Percentiles rank a stretch among this genome's conserved stretches.
Evolutionary conservation across 331 rosid genomes (phyloP).

Genomic region (Malus hybrid): DNA sequence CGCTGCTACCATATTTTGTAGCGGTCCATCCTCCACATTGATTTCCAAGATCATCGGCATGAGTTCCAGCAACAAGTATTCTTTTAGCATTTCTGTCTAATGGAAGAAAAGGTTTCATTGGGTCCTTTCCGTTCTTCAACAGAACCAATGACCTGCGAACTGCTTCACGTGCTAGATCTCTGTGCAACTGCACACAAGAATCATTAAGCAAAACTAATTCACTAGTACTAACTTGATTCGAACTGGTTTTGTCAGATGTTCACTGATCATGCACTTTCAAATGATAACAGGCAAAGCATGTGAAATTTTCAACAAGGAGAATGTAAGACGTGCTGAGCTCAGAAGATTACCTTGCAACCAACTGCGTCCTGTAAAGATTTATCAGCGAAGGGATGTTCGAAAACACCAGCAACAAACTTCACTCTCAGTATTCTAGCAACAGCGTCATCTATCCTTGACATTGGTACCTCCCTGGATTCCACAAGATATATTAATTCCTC

Average conservation of each 20-base stretch:
- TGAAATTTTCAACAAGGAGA: not conserved
- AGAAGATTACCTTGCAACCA: constrained; percentile 54
- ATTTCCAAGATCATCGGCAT: constrained; percentile 60
- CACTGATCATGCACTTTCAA: not conserved
- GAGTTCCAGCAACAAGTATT: constrained; percentile 63
- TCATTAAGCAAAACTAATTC: not conserved
- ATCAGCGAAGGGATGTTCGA: constrained; percentile 59
- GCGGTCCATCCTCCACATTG: constrained; percentile 87
- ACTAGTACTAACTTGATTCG: not conserved
- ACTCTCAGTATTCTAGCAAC: constrained; percentile 73
- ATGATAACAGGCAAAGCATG: not conserved
- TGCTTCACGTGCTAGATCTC: constrained; percentile 76
- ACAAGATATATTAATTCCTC: constrained; percentile 40
- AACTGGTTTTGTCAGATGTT: too few species aligned
- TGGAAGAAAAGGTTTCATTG: constrained; percentile 53
- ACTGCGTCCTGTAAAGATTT: constrained; percentile 47
- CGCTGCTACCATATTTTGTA: constrained; percentile 45
- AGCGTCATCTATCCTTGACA: constrained; percentile 65
- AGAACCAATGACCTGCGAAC: constrained; percentile 73
- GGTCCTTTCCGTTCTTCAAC: constrained; percentile 60
- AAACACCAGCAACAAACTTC: constrained; percentile 65
- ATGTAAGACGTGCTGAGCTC: not conserved
- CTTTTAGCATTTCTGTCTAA: constrained; percentile 49
- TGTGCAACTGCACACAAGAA: constrained; percentile 39
- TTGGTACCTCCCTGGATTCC: constrained; percentile 49